These are phyloP conservation scores for Castanea sativa DNA, from an alignment of 306 rosid genomes.

Conservation along the genomic window DNA sequence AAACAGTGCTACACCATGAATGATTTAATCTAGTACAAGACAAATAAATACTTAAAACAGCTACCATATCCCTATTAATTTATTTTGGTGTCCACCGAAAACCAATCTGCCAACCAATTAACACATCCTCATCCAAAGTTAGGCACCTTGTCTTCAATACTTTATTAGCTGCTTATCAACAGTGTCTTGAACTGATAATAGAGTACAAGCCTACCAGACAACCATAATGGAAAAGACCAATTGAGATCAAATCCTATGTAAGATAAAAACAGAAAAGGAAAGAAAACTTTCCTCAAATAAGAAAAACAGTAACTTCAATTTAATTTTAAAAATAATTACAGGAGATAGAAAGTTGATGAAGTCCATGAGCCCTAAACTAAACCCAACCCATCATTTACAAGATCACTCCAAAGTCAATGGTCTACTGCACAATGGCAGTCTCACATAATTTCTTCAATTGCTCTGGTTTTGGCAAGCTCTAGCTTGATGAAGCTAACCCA, in stretches of 20 bases:
- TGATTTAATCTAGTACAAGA: not conserved
- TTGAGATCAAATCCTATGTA: too few species aligned
- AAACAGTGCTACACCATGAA: not conserved
- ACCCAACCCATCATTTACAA: slow-evolving; percentile 8
- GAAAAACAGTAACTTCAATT: not conserved
- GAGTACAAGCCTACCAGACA: too few species aligned
- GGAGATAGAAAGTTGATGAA: not conserved
- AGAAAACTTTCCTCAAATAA: not conserved
- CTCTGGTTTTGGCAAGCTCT: not conserved
- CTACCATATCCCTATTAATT: not conserved
- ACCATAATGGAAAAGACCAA: too few species aligned
- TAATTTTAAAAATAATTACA: not conserved
- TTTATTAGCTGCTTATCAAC: too few species aligned
- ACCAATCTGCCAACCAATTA: not conserved
- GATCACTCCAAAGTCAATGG: not conserved
- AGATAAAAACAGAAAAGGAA: too few species aligned
- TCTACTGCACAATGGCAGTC: not conserved
- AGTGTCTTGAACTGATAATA: too few species aligned
- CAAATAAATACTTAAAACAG: not conserved
- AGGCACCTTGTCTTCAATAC: too few species aligned
- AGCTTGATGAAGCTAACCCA: not conserved
- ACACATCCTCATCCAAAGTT: not conserved
- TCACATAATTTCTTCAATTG: too few species aligned
- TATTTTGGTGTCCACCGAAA: not conserved
- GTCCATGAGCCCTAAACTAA: not conserved